Evolutionary conservation across 345 rosid genomes (phyloP), one percentile per base, ranked within the genome.

Genomic region (Brassica incana): DNA sequence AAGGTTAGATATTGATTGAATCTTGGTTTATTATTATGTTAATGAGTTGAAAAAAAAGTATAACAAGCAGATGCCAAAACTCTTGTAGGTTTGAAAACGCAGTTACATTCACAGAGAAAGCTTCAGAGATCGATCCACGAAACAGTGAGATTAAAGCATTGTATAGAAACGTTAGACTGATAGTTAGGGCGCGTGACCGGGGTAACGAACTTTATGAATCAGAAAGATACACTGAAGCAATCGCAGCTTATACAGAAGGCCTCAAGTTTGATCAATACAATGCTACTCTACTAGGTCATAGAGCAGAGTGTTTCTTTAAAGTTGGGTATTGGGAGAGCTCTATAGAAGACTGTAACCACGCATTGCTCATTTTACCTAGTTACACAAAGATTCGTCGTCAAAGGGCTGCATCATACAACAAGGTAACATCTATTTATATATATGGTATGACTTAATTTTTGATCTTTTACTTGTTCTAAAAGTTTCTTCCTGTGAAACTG

Each of bases 41-140:
- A 14, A 74, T 81, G 29, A 2, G 40, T 32, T 3, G 5, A 29
- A 73, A 79, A 67, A 69, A 62, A 71, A 86, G 86, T 83, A 63
- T 14, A 84, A 81, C 58, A 15, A 67, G 16, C 36, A 67, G 75
- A 82, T 84, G 85, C 71, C 67, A 67, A 75, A 75, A 79, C 80
- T 81, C 84, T 90, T 90, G 95, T 94, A 96, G 99, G 97, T 96
- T 96, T 86, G 97, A 90, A 69, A 84, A 83, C 87, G 99, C 98
- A 79, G 86, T 89, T 78, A 71, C 89, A 63, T 86, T 88, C 67
- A 93, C 92, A 64, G 93, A 93, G 89, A 93, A 83, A 83, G 95
- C 98, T 78, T 88, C 77, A 52, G 87, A 88, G 75, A 81, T 90
- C 18, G 95, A 93, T 84, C 88, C 91, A 8, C 81, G 83, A 67